phyloP scores from a whole-genome alignment of 2,329 filamentous ascomycete species.

The Apiospora pterosperma region DNA sequence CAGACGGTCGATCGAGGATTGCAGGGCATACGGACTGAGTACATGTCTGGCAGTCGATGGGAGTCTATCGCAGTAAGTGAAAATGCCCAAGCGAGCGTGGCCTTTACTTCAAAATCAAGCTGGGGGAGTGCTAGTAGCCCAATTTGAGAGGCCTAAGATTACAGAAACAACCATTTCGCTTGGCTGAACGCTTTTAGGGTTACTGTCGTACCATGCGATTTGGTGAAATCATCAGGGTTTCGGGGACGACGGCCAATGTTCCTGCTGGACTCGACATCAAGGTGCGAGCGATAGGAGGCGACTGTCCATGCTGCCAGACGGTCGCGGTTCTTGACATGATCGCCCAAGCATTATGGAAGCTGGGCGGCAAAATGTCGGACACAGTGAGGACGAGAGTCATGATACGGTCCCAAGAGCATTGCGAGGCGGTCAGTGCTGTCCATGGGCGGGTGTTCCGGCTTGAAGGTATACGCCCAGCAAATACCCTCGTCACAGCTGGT shows the following conservation, averaged over 20 bases:
- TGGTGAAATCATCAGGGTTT: conserved; percentile 21
- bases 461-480: conserved; percentile 18
- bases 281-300: conserved; percentile 17
- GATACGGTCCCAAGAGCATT: conserved; percentile 18
- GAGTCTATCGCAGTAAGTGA: conserved; percentile 25
- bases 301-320: conserved; percentile 21
- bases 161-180: background rate
- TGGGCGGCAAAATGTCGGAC: conserved; percentile 23
- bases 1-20: conserved; percentile 10
- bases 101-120: too few species aligned
- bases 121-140: too few species aligned
- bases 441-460: conserved; percentile 25
- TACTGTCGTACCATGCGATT: conserved; percentile 27
- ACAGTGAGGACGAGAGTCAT: conserved; percentile 25
- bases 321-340: conserved; percentile 26
- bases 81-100: too few species aligned
- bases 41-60: conserved; percentile 25
- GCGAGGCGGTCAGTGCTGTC: conserved; percentile 21
- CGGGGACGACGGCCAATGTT: conserved; percentile 29
- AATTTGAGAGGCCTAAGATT: too few species aligned
- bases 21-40: conserved; percentile 20
- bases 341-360: conserved; percentile 17
- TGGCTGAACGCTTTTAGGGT: too few species aligned
- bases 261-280: conserved; percentile 8
- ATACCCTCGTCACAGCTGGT: conserved; percentile 14